Evolutionary conservation across 1,284 basidiomycete genomes (phyloP).

Genomic region (Ganoderma lucidum): DNA sequence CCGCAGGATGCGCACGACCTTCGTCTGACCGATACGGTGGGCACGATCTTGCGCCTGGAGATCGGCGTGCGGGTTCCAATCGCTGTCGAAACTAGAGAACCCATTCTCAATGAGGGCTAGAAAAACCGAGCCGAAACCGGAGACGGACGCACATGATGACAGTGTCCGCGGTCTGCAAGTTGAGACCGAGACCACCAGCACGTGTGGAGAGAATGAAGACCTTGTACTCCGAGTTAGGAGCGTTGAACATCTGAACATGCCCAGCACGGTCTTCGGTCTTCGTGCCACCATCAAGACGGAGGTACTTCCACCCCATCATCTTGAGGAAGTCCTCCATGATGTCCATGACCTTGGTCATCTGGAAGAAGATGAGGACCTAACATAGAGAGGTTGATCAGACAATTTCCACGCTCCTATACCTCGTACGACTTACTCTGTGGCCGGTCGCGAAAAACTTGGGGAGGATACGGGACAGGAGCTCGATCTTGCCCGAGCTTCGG

Average conservation of each 20-base stretch:
- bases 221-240: slow-evolving; percentile 88
- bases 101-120: background rate
- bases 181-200: slow-evolving; percentile 97
- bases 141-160: slow-evolving; percentile 89
- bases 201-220: slow-evolving; percentile 98
- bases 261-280: slow-evolving; percentile 97
- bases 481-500: slow-evolving; percentile 93
- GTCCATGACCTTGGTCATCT: slow-evolving; percentile 99
- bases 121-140: slow-evolving; percentile 23
- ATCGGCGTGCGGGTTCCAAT: slow-evolving; percentile 98
- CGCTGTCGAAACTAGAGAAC: slow-evolving; percentile 80
- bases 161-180: slow-evolving; percentile 98
- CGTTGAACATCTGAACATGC: slow-evolving; percentile 93
- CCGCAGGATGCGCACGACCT: slow-evolving; percentile 95
- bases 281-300: slow-evolving; percentile 97
- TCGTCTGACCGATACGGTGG: slow-evolving; percentile 99
- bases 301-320: slow-evolving; percentile 89
- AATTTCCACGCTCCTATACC: background rate
- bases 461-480: slow-evolving; percentile 91
- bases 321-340: slow-evolving; percentile 99
- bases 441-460: slow-evolving; percentile 95
- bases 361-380: slow-evolving; percentile 98
- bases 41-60: slow-evolving; percentile 99
- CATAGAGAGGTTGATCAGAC: background rate
- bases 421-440: slow-evolving; percentile 76